Percentiles rank a stretch among this genome's conserved stretches.
Conservation (phyloP, 129 eudicot species). For the Helianthus tuberosus region DNA sequence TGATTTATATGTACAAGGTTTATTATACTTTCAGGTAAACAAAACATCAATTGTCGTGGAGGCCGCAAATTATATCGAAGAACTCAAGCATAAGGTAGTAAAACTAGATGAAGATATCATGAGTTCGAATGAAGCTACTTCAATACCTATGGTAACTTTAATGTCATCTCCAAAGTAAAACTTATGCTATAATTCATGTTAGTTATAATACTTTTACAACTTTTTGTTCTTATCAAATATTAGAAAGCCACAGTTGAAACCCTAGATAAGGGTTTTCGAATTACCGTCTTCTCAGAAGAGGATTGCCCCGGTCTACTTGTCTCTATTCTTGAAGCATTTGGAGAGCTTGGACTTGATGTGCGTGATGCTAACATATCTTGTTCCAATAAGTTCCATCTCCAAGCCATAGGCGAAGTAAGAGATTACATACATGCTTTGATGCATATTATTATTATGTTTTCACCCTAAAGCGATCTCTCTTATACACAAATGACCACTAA, state of each 20-base stretch:
- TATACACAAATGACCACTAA: neutral
- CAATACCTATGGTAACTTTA: constrained; percentile 43
- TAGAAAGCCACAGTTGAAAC: constrained; percentile 67
- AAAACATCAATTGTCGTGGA: constrained; percentile 62
- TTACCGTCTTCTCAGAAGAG: constrained; percentile 50
- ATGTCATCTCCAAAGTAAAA: neutral
- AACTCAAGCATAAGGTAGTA: constrained; percentile 58
- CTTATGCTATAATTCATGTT: neutral
- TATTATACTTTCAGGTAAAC: constrained; percentile 43
- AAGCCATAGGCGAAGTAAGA: constrained; percentile 75
- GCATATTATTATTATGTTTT: too few species aligned
- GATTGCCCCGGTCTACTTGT: constrained; percentile 69
- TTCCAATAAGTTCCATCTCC: constrained; percentile 53
- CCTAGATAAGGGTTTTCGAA: constrained; percentile 66
- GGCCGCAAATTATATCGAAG: constrained; percentile 65
- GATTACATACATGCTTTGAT: neutral
- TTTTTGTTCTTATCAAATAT: neutral
- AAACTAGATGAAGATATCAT: constrained; percentile 48
- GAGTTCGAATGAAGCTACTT: constrained; percentile 28
- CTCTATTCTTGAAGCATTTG: constrained; percentile 65
- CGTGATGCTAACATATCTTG: constrained; percentile 72
- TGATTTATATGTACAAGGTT: neutral
- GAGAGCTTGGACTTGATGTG: constrained; percentile 64
- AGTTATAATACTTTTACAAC: neutral
- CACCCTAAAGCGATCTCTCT: too few species aligned